These are phyloP conservation scores for Ceratobasidium sp. DNA, from an alignment of 1,284 basidiomycete genomes.

Conservation along the genomic window DNA sequence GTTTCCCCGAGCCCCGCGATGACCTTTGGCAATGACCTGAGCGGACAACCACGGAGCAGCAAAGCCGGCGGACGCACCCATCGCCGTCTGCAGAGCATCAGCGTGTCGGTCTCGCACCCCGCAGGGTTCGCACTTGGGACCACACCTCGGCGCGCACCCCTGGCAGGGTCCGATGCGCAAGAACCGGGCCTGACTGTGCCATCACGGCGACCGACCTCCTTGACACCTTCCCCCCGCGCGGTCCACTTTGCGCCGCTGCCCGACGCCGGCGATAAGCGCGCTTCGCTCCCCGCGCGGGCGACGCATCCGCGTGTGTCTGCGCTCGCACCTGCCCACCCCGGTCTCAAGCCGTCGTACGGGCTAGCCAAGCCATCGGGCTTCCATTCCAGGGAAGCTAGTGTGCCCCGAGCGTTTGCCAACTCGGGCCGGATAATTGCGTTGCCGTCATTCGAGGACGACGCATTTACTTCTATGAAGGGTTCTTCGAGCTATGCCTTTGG, in stretches of 20 bases:
- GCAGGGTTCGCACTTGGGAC: slow-evolving; percentile 10
- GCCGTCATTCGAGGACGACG: slow-evolving; percentile 42
- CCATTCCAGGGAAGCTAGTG: slow-evolving; percentile 28
- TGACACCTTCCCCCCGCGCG: slow-evolving; percentile 34
- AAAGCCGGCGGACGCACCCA: slow-evolving; percentile 39
- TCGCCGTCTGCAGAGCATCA: slow-evolving; percentile 40
- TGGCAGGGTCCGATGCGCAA: slow-evolving; percentile 25
- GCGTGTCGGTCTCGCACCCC: slow-evolving; percentile 30
- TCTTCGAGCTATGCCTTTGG: slow-evolving; percentile 42
- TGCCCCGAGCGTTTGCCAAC: slow-evolving; percentile 28
- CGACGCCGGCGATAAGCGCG: slow-evolving; percentile 21
- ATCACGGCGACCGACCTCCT: slow-evolving; percentile 25
- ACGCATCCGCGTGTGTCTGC: slow-evolving; percentile 41
- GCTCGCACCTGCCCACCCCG: slow-evolving; percentile 36
- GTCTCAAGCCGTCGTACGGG: slow-evolving; percentile 22
- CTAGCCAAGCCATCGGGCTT: slow-evolving; percentile 26
- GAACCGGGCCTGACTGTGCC: background rate
- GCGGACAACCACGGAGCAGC: slow-evolving; percentile 37
- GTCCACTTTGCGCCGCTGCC: slow-evolving; percentile 42
- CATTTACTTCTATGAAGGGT: slow-evolving; percentile 34
- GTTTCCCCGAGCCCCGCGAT: slow-evolving; percentile 13
- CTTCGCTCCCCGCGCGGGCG: slow-evolving; percentile 21
- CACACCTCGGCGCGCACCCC: slow-evolving; percentile 14
- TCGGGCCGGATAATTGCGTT: slow-evolving; percentile 38
- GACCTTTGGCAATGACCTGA: slow-evolving; percentile 30